Base-by-base conservation (phyloP, 257 asterid species). In the Schizonepeta tenuifolia region DNA sequence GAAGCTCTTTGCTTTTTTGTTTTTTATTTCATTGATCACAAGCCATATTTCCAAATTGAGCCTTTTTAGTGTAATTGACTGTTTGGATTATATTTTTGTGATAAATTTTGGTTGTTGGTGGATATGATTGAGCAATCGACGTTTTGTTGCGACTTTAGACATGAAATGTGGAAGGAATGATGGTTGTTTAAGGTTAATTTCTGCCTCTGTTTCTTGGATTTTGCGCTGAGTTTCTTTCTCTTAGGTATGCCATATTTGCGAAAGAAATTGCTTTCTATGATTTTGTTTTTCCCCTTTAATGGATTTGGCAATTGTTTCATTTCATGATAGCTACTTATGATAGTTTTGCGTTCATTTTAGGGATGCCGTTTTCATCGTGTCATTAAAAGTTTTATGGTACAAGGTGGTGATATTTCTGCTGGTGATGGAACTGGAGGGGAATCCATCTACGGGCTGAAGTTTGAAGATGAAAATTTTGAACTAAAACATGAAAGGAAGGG, bases 341-440 rank as follows among this genome's bases (percentile, higher is more conserved):
- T 28, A 22, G 70, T 56, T 66, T 35, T 65, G 26, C 66, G 17
- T 77, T 69, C 55, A 55, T 77, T 78, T 63, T 83, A 91, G 96
- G 97, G 95, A 40, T 81, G 84, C 76, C 26, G 82, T 64, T 90
- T 93, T 74, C 98, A 93, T 84, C 96, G 98, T 70, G 90, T 93
- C 74, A 85, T 93, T 78, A 89, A 89, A 83, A 78, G 96, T 79
- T 93, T 93, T 81, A 93, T 93, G 98, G 84, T 86, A 74, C 98
- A 93, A 91, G 97, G 97, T 65, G 98, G 98, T 62, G 98, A 93
- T 72, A 87, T 90, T 22, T 81, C 97, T 79, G 90, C 96, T 70
- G 96, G 92, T 21, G 90, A 93, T 85, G 98, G 98, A 43, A 85
- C 94, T 35, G 98, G 98, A 22, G 98, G 98, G 57, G 97, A 93